A percentile compares a stretch with the other conserved stretches of the same genome.
Evolutionary conservation across 345 rosid species (phyloP).

Genomic region (Passiflora organensis): DNA sequence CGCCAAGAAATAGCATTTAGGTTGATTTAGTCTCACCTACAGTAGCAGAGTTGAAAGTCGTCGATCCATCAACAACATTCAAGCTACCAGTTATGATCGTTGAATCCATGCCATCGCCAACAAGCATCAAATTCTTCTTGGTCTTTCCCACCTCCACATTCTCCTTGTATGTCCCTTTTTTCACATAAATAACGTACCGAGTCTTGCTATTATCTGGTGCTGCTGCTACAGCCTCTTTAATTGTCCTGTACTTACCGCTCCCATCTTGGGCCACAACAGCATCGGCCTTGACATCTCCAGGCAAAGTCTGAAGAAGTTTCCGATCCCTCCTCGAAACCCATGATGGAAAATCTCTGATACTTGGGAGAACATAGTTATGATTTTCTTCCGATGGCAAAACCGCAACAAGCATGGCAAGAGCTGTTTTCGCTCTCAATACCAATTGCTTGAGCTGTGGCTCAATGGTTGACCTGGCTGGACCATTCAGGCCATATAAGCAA

Average conservation of each 20-base stretch:
- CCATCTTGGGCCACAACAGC: conserved; percentile 21
- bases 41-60: conserved; percentile 18
- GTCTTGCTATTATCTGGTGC: conserved; percentile 13
- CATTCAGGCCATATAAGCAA: conserved; percentile 15
- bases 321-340: conserved; percentile 12
- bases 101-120: conserved; percentile 17
- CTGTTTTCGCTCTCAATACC: conserved; percentile 5
- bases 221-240: conserved; percentile 12
- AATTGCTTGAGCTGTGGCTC: conserved; percentile 11
- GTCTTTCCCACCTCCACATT: conserved; percentile 14
- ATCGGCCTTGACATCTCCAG: conserved; percentile 7
- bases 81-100: conserved; percentile 16
- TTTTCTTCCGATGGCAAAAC: conserved; percentile 1
- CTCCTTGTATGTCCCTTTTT: conserved; percentile 18
- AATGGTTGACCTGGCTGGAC: conserved; percentile 2
- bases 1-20: too few relatives aligned
- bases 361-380: not conserved
- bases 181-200: conserved; percentile 17
- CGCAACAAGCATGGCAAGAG: conserved; percentile 13
- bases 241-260: conserved; percentile 16
- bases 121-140: conserved; percentile 16
- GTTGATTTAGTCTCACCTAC: too few relatives aligned
- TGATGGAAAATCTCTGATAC: conserved; percentile 12
- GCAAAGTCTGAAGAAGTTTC: not conserved
- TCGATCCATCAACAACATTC: conserved; percentile 15